Evolutionary conservation across 257 asterid genomes (phyloP), one percentile per base, ranked within the genome.

Genomic region (Nicotiana attenuata): DNA sequence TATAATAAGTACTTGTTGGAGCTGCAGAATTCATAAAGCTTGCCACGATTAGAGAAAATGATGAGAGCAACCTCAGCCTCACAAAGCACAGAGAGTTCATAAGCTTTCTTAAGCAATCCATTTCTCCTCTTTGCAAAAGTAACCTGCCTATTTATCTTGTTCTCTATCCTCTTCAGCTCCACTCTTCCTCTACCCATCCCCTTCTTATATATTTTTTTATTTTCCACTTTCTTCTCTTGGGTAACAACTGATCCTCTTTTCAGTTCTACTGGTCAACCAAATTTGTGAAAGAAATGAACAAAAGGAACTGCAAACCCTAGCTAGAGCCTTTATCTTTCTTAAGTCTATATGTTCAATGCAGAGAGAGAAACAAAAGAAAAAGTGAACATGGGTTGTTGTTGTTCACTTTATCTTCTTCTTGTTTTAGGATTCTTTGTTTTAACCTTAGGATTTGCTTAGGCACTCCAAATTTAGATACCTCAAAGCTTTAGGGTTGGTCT

Each of bases 21-120:
- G 87, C 98, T 93, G 89, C 97, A 93, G 83, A 93, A 93, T 82
- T 93, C 98, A 53, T 93, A 93, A 84, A 93, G 98, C 91, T 93
- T 93, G 60, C 98, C 98, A n/a, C 98, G 92, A 87, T 90, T 93
- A 16, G 98, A 93, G 94, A 93, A 93, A 88, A 93, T 83, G 71
- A 93, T 88, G 20, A 93, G 98, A 35, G 97, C 97, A 61, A 93
- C 95, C 81, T 91, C 97, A 56, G 97, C 93, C 85, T 92, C 97
- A 65, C 97, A 92, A 3, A 92, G 91, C 20, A 93, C 97, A 61
- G 97, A 93, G 5, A 93, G 92, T 82, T 93, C 96, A 84, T 93
- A 93, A 81, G 97, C 97, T 76, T 93, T 93, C 84, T 93, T 93
- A 19, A 93, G 93, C 82, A 93, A 81, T 3, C 97, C 97, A 87